A percentile compares a stretch with the other conserved stretches of the same genome.
Evolutionary conservation across 306 rosid species (phyloP).

Genomic region (Ceratonia siliqua): DNA sequence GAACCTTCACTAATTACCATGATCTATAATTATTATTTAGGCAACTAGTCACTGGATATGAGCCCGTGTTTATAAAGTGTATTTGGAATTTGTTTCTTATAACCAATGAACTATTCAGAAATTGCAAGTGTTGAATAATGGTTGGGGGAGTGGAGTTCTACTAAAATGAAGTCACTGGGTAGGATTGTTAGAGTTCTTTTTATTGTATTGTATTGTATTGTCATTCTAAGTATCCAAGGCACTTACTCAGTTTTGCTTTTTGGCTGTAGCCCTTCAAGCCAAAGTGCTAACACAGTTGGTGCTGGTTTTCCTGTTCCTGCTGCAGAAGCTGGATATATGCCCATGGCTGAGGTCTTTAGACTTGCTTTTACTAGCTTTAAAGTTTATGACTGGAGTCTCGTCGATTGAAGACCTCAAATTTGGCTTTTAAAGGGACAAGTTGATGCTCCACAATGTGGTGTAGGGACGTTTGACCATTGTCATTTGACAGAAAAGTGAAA

Average conservation of each 20-base stretch:
- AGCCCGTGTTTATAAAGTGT: conserved; percentile 89
- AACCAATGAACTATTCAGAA: background rate
- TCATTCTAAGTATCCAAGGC: background rate
- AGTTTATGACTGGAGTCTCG: conserved; percentile 77
- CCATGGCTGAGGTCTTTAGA: conserved; percentile 73
- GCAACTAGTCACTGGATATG: conserved; percentile 81
- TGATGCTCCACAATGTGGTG: background rate
- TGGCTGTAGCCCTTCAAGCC: conserved; percentile 76
- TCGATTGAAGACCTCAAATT: conserved; percentile 41
- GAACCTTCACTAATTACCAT: conserved; percentile 1
- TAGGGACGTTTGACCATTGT: background rate
- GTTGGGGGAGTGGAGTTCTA: background rate
- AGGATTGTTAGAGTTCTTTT: background rate
- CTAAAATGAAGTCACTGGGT: no score
- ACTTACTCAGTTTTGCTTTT: conserved; percentile 10
- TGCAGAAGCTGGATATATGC: conserved; percentile 60
- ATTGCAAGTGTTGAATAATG: conserved; percentile 10
- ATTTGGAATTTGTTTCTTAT: conserved; percentile 8
- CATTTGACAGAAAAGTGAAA: conserved; percentile 18
- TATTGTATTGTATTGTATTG: background rate
- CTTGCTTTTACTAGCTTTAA: conserved; percentile 72
- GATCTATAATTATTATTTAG: conserved; percentile 36
- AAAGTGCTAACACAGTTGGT: conserved; percentile 75
- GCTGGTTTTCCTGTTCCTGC: conserved; percentile 80
- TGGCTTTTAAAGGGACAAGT: conserved; percentile 11